phyloP scores from a whole-genome alignment of 495 filamentous ascomycete species.

The Penicillium desertorum region DNA sequence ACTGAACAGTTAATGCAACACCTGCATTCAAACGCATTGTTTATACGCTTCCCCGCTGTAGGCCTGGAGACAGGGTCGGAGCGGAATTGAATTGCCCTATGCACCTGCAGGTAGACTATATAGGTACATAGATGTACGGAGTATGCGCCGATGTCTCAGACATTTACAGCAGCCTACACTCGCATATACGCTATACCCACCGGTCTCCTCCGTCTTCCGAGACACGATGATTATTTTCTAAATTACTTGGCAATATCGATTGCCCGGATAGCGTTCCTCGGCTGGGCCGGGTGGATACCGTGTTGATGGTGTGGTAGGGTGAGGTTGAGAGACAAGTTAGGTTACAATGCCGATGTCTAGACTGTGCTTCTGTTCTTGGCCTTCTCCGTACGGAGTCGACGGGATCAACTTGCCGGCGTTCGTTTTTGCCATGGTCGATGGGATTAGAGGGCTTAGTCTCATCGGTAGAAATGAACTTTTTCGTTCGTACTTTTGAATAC shows the following conservation, averaged over 20 bases:
- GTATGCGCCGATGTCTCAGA: not conserved
- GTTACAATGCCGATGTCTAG: not conserved
- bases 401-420: not conserved
- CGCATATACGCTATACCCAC: not conserved
- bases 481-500: not conserved
- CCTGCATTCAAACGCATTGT: not conserved
- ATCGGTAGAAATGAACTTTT: not conserved
- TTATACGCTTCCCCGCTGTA: not conserved
- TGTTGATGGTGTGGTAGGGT: not conserved
- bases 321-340: conserved; percentile 2
- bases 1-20: not conserved
- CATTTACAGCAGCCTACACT: not conserved
- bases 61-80: not conserved
- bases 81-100: not conserved
- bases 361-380: not conserved
- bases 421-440: not conserved
- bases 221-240: not conserved
- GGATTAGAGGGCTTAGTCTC: not conserved
- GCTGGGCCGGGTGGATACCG: not conserved
- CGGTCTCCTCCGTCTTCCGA: not conserved
- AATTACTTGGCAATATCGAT: not conserved
- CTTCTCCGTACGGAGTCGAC: not conserved
- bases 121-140: not conserved
- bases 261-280: not conserved
- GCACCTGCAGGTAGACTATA: not conserved